Percentiles rank a stretch among this genome's conserved stretches.
phyloP scores from a whole-genome alignment of 2,329 filamentous ascomycete species.

The Fusarium coffeatum region DNA sequence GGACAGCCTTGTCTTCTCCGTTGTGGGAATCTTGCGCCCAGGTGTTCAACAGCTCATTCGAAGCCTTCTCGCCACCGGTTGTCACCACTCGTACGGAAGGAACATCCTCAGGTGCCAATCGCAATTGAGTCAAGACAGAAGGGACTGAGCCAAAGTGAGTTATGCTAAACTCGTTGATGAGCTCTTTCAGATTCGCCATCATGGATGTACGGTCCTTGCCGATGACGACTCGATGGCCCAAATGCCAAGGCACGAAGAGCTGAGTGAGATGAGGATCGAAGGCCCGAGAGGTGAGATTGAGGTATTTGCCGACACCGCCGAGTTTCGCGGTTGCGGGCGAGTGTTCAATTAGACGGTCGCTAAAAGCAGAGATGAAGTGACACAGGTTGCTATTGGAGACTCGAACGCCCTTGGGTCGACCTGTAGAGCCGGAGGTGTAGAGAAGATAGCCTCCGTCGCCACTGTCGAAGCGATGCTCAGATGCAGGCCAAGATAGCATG shows the following conservation, averaged over 20 bases:
- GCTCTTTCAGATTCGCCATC: conserved; percentile 4
- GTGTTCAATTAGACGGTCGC: not conserved
- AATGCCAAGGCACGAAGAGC: conserved; percentile 23
- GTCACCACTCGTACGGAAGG: conserved; percentile 21
- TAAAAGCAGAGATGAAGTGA: conserved; percentile 25
- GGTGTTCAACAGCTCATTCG: conserved; percentile 16
- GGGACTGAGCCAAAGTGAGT: conserved; percentile 30
- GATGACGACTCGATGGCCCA: conserved; percentile 5
- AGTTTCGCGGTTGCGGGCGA: not conserved
- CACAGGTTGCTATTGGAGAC: conserved; percentile 20
- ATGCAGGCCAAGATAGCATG: not conserved
- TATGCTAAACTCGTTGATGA: conserved; percentile 13
- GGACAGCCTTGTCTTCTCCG: not conserved
- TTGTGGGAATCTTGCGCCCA: not conserved
- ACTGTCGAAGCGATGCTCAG: rapidly evolving
- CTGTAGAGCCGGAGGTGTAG: conserved; percentile 27
- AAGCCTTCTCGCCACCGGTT: conserved; percentile 27
- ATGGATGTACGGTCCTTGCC: conserved; percentile 18
- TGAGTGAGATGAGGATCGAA: conserved; percentile 28
- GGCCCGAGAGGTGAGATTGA: conserved; percentile 25
- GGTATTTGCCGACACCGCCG: conserved; percentile 10
- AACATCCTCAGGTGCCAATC: conserved; percentile 4
- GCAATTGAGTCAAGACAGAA: conserved; percentile 13
- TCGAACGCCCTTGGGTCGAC: conserved; percentile 22
- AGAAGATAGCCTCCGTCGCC: conserved; percentile 20